Base-by-base conservation (phyloP, 2,329 filamentous ascomycete genomes). In the Talaromyces sp. region DNA sequence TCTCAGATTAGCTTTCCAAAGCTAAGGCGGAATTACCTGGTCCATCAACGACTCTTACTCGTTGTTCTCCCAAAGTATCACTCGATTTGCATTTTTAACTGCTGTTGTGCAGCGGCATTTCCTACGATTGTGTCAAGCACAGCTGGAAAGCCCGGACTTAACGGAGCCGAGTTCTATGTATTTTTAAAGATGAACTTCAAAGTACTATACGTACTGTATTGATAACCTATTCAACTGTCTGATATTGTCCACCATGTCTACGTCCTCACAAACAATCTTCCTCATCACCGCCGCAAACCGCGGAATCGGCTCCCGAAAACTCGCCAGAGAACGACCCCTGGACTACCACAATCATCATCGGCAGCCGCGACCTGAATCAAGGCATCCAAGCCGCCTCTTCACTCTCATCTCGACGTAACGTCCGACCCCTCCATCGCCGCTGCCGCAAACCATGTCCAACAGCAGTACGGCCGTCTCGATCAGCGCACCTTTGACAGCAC, bases 401-500 rank as follows among this genome's bases (percentile, higher is more conserved):
- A 2, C 49, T 61, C 17, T 33, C n/a, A 25, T n/a, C n/a, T 63
- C 19, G 61, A 63, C 32, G 61, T 63, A 1, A 57, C 53, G 6
- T 56, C 53, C 22, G 61, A 63, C 33, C 15, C 27, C 8, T 63
- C 61, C 17, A 61, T 63, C 1, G 19, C 58, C 15, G 44, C 28
- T 4, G 61, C 61, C 10, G 36, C 15, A 53, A 6, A 32, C 10
- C 13, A 6, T 5, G 33, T 63, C 2, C 19, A 54, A 11, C 3
- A 42, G 4, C 7, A 49, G 8, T 51, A 55, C 17, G 61, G 61
- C 8, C 53, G 47, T 7, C 32, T 63, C 27, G 61, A 63, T 7
- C 63, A 57, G 6, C 61, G 65, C 4, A 64, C 65, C 7, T 69
- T 63, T 17, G 66, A 69, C 10, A 65, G 32, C 13, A 58, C 56